These are phyloP conservation scores for Pseudogymnoascus sp. DNA, from an alignment of 2,329 filamentous ascomycete species.

Conservation along the genomic window DNA sequence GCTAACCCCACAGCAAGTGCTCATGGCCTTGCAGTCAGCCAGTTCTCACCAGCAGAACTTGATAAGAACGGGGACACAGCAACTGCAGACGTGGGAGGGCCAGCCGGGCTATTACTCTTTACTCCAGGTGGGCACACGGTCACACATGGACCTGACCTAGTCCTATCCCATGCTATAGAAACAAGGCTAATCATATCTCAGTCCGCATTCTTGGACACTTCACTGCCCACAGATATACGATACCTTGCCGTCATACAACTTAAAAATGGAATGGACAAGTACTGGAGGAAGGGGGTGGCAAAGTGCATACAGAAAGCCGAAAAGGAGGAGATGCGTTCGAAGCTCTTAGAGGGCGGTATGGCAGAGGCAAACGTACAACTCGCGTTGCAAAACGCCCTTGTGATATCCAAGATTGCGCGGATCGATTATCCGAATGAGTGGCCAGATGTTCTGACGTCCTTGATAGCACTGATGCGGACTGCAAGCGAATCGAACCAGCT, in stretches of 20 bases:
- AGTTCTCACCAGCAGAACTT: constrained; percentile 53
- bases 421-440: constrained; percentile 87
- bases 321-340: constrained; percentile 66
- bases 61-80: constrained; percentile 57
- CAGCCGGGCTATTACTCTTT: constrained; percentile 57
- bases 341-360: constrained; percentile 68
- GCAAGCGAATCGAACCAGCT: constrained; percentile 50
- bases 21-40: constrained; percentile 54
- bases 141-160: neutral
- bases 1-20: constrained; percentile 54
- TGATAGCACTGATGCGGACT: constrained; percentile 57
- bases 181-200: constrained; percentile 31
- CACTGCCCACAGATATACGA: constrained; percentile 67
- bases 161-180: neutral
- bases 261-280: constrained; percentile 93
- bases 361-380: constrained; percentile 67
- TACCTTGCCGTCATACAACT: constrained; percentile 89
- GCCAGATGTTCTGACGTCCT: constrained; percentile 52
- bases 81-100: constrained; percentile 64
- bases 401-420: constrained; percentile 78
- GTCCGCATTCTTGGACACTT: constrained; percentile 74
- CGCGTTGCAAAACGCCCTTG: constrained; percentile 79
- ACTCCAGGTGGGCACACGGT: constrained; percentile 48
- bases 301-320: constrained; percentile 67
- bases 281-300: constrained; percentile 62